Base-by-base conservation (phyloP, 331 rosid species). In the Pyrus hybrid region DNA sequence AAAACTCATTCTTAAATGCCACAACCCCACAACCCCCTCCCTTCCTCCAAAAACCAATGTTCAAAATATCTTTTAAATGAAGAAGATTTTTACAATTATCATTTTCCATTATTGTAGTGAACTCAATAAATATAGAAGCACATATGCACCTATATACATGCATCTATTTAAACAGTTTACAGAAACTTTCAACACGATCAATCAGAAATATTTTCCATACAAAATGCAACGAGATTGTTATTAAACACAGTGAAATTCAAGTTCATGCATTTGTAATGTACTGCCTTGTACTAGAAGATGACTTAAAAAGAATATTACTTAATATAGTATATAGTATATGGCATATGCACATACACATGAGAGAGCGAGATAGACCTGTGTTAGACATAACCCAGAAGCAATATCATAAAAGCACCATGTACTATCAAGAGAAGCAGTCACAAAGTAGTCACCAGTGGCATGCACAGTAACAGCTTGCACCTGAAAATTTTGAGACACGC, bases 401-500 rank as follows among this genome's bases (percentile, higher is more conserved):
- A 95, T 84, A 4, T 95, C 97, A 76, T 95, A 95, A 82, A 95
- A 95, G 84, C 98, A 92, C 99, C 99, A 95, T 13, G 96, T 89
- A 83, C 87, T 85, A 70, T 95, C 99, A 74, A 95, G 98, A 63
- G 99, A 95, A 67, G 98, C 96, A 28, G 98, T 95, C 83, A 95
- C 99, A 33, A 92, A 87, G 88, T 84, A 95, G 88, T 88, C 87
- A 72, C 89, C 91, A 8, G 99, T 95, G 73, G 98, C 98, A 84
- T 95, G 99, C 29, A 95, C 97, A 1, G 99, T 92, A 63, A 95
- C 97, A 64, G 98, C 97, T 89, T 95, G 96, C 78, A 95, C 97
- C 99, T 95, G 92, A 78, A 83, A 80, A n/a, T 68, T 77, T 47
- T 64, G 35, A 33, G 5, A 13, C 13, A 2, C 21, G 29, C 49